Evolutionary conservation across 768 basidiomycete genomes (phyloP), one percentile per base, ranked within the genome.

Genomic region (Pholiota molesta): DNA sequence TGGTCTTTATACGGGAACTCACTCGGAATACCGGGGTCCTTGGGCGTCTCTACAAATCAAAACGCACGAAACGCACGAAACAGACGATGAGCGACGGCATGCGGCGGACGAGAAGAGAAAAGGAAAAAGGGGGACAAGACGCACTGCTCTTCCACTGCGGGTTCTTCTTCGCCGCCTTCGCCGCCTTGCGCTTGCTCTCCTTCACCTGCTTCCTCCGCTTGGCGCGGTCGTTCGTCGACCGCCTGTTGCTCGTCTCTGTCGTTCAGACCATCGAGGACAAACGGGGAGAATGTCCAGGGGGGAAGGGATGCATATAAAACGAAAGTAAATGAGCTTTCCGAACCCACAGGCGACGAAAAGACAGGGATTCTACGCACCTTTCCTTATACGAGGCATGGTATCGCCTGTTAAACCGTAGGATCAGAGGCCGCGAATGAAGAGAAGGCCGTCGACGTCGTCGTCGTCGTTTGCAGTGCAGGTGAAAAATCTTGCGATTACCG

Each of bases 1-100:
- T 94, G 89, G 69, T 96, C 95, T 76, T 97, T 98, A 82, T 89
- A 95, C 4, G 94, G 95, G 77, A 95, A 95, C 62, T 87, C 88
- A 75, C 91, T 96, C 7, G 95, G 95, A 66, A 97, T 95, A 49
- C 95, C 95, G 31, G 92, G 94, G 73, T 98, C 95, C 74, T 94
- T 95, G 69, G 86, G 83, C 63, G 88, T 86, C 74, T 91, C 91
- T 92, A 19, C 2, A 61, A 26, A 26, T n/a, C 26, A 26, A 26
- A n/a, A 10, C n/a, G n/a, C n/a, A n/a, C 14, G 65, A 3, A 44
- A 47, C 14, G 35, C 55, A 37, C 10, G 23, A 13, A 45, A 33
- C 6, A 1, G 21, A 11, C 51, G 54, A n/a, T 26, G 28, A 26
- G 40, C 47, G 44, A 55, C 69, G 54, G 9, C 59, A 55, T 33